These are phyloP conservation scores for Euphorbia lathyris DNA, from an alignment of 345 rosid species.

Conservation along the genomic window DNA sequence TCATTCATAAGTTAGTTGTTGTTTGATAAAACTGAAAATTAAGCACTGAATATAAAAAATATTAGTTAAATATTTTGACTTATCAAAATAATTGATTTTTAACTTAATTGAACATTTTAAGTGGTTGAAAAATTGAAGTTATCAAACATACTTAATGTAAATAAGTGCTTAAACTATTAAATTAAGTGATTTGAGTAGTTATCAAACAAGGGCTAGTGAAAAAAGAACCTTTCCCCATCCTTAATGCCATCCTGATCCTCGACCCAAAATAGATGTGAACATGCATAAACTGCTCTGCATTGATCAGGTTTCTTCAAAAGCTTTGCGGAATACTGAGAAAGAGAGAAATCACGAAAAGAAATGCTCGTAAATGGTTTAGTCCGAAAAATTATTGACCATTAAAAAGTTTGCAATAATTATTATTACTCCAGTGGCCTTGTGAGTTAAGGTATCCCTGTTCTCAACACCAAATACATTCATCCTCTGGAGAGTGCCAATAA, in stretches of 20 bases:
- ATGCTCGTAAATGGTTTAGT: neutral
- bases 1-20: neutral
- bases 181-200: no score
- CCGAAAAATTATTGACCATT: neutral
- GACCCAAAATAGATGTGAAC: conserved; percentile 96
- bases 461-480: conserved; percentile 96
- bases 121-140: no score
- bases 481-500: conserved; percentile 93
- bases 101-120: no score
- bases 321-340: conserved; percentile 86
- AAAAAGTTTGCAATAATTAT: conserved; percentile 5
- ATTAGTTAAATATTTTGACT: no score
- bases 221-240: conserved; percentile 82
- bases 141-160: no score
- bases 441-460: conserved; percentile 92
- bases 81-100: no score
- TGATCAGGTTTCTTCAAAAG: conserved; percentile 97
- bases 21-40: no score
- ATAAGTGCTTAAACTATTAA: no score
- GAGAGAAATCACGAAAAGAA: conserved; percentile 2
- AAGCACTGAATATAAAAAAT: no score
- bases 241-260: conserved; percentile 75
- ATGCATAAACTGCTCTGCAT: conserved; percentile 94
- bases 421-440: conserved; percentile 93
- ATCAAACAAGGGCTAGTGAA: no score